Evolutionary conservation across 2,329 filamentous ascomycete genomes (phyloP).

Genomic region (Chalara sp.): DNA sequence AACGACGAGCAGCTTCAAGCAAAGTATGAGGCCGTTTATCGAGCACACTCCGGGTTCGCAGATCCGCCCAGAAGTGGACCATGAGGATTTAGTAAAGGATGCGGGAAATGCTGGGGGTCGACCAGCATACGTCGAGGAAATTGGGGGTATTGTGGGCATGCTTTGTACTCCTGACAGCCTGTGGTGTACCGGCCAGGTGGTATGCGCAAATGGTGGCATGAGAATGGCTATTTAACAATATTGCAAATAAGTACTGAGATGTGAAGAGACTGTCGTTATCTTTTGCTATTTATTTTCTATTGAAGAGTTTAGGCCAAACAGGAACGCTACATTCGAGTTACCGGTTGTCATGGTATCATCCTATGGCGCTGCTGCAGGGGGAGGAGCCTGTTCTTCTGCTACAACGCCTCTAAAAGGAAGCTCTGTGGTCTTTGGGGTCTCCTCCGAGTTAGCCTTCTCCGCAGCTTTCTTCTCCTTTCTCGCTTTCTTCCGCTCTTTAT

Average conservation of each 20-base stretch:
- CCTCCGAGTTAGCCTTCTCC: constrained; percentile 18
- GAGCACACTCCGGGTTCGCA: constrained; percentile 58
- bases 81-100: constrained; percentile 53
- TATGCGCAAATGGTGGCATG: constrained; percentile 78
- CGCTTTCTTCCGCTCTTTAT: constrained; percentile 38
- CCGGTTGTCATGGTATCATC: too few species aligned
- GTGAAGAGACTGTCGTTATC: too few species aligned
- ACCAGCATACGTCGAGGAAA: constrained; percentile 60
- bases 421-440: constrained; percentile 17
- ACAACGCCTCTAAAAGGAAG: constrained; percentile 22
- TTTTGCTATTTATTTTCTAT: too few species aligned
- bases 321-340: too few species aligned
- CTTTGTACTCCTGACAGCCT: constrained; percentile 63
- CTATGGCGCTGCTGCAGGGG: constrained; percentile 21
- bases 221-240: constrained; percentile 34
- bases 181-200: constrained; percentile 74
- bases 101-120: constrained; percentile 48
- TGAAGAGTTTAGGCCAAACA: too few species aligned
- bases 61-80: constrained; percentile 54
- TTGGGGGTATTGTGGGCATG: constrained; percentile 73
- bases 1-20: constrained; percentile 50
- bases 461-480: constrained; percentile 29
- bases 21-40: constrained; percentile 51
- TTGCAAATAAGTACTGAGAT: too few species aligned
- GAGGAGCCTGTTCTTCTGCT: constrained; percentile 27